A percentile compares a stretch with the other conserved stretches of the same genome.
phyloP scores from a whole-genome alignment of 495 filamentous ascomycete species.

The Tuber calosporum region DNA sequence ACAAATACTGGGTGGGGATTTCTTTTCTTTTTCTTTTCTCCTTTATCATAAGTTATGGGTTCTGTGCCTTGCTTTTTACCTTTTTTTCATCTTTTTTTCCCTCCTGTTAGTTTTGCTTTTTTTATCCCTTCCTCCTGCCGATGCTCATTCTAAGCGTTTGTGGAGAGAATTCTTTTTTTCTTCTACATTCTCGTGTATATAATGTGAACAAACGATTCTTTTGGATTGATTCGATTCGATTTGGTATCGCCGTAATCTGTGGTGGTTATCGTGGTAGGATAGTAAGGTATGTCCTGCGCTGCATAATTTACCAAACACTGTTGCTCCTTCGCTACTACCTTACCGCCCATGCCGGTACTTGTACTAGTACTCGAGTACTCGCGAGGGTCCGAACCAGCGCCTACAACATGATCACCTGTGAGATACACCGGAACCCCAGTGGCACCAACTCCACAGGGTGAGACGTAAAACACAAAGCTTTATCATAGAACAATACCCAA shows the following conservation, averaged over 20 bases:
- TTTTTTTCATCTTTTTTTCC: not conserved
- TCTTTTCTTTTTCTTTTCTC: conserved; percentile 8
- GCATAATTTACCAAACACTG: too few species aligned
- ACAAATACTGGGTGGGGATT: not conserved
- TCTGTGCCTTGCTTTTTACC: conserved; percentile 1
- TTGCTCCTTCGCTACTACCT: not conserved
- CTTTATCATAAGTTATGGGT: not conserved
- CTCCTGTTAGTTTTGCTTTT: not conserved
- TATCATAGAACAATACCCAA: too few species aligned
- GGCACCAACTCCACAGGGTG: not conserved
- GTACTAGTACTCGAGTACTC: too few species aligned
- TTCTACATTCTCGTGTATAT: conserved; percentile 6
- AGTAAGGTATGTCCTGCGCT: not conserved
- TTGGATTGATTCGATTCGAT: not conserved
- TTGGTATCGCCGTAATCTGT: not conserved
- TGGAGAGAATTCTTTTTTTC: not conserved
- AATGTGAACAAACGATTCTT: not conserved
- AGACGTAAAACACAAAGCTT: not conserved
- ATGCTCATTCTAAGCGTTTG: not conserved
- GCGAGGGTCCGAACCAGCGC: not conserved
- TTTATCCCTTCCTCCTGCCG: not conserved
- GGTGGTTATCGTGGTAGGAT: not conserved
- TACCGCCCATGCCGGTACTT: not conserved
- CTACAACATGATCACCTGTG: not conserved
- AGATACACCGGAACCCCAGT: too few species aligned